Evolutionary conservation across 495 filamentous ascomycete species (phyloP).

Genomic region (Echria macrotheca): DNA sequence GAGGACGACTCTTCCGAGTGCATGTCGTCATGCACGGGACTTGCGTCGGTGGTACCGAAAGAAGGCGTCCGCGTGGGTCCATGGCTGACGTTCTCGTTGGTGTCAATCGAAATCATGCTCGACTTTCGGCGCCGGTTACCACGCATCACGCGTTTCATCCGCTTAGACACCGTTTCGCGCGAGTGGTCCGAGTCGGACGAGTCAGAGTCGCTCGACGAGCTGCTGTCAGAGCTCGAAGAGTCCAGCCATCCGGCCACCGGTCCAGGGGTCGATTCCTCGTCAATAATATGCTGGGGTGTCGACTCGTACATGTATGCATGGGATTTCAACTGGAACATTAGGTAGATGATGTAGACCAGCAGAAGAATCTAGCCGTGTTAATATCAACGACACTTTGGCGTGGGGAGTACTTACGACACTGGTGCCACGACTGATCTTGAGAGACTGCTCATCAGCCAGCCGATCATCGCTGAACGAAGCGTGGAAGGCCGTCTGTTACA

Average conservation of each 20-base stretch:
- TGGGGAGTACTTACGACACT: slow-evolving; percentile 60
- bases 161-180: slow-evolving; percentile 62
- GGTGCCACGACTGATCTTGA: slow-evolving; percentile 83
- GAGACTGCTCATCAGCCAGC: slow-evolving; percentile 60
- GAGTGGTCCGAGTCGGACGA: slow-evolving; percentile 63
- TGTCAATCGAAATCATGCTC: slow-evolving; percentile 63
- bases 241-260: slow-evolving; percentile 76
- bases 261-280: slow-evolving; percentile 81
- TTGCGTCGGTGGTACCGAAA: slow-evolving; percentile 30
- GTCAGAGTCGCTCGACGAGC: slow-evolving; percentile 47
- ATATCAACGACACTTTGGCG: not conserved
- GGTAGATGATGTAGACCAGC: slow-evolving; percentile 76
- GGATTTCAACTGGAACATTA: slow-evolving; percentile 87
- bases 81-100: slow-evolving; percentile 25
- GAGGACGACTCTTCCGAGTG: slow-evolving; percentile 29
- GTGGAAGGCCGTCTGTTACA: slow-evolving; percentile 71
- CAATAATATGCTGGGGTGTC: slow-evolving; percentile 82
- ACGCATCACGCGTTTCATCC: slow-evolving; percentile 65
- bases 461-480: slow-evolving; percentile 65
- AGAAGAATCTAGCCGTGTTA: slow-evolving; percentile 55
- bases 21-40: slow-evolving; percentile 24
- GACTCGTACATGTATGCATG: slow-evolving; percentile 89
- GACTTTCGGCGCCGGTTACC: slow-evolving; percentile 63
- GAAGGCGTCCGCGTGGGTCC: slow-evolving; percentile 32
- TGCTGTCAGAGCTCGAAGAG: slow-evolving; percentile 56